Conservation (phyloP, 352 stramenopile genomes). For the Phytophthora macrochlamydospora region DNA sequence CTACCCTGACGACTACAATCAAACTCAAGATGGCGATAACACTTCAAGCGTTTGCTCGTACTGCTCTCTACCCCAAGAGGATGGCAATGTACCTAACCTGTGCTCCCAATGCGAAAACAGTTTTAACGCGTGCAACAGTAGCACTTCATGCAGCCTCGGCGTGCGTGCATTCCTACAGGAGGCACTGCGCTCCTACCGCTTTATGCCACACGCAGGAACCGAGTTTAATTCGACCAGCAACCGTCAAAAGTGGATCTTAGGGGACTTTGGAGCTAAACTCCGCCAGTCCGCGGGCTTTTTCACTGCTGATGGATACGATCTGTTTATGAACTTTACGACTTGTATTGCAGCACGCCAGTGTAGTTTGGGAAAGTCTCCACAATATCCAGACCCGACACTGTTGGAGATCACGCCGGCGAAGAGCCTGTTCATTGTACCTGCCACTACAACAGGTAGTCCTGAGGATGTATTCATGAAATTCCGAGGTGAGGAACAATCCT, state of each 20-base stretch:
- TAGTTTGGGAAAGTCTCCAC: slow-evolving; percentile 12
- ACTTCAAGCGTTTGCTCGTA: too few species aligned
- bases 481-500: slow-evolving; percentile 14
- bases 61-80: too few species aligned
- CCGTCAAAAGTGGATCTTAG: slow-evolving; percentile 5
- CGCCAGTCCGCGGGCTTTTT: slow-evolving; percentile 35
- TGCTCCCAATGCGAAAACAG: slow-evolving; percentile 22
- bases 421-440: slow-evolving; percentile 15
- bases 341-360: slow-evolving; percentile 33
- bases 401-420: slow-evolving; percentile 16
- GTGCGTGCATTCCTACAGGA: slow-evolving; percentile 34
- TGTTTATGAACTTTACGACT: slow-evolving; percentile 32
- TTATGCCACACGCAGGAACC: neutral
- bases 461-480: slow-evolving; percentile 27
- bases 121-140: slow-evolving; percentile 30
- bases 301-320: slow-evolving; percentile 27
- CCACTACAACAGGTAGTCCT: slow-evolving; percentile 9
- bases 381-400: slow-evolving; percentile 12
- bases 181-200: slow-evolving; percentile 17
- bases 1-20: slow-evolving; percentile 12
- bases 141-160: slow-evolving; percentile 45
- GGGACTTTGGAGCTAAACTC: slow-evolving; percentile 17
- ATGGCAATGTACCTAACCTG: slow-evolving; percentile 9
- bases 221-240: neutral
- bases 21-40: slow-evolving; percentile 9